Evolutionary conservation across 345 rosid species (phyloP).

Genomic region (Conringia planisiliqua): DNA sequence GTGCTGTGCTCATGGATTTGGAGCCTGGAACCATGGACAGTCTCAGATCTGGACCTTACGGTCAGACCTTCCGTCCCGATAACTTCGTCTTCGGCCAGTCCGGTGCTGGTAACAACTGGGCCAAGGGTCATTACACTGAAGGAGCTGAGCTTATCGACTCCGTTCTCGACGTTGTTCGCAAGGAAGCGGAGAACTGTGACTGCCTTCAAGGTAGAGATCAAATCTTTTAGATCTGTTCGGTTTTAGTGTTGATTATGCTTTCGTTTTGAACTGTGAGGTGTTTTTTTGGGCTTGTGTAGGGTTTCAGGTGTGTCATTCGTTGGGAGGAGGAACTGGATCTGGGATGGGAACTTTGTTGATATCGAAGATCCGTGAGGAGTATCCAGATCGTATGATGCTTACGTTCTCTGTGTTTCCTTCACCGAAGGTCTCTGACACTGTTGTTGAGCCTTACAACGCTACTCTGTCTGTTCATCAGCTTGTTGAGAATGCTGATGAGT

Average conservation of each 20-base stretch:
- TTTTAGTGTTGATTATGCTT: neutral
- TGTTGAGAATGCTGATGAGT: slow-evolving; percentile 6
- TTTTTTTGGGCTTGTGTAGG: neutral
- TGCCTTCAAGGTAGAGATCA: neutral
- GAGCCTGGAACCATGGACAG: slow-evolving; percentile 2
- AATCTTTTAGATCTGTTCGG: neutral
- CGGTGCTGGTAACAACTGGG: slow-evolving; percentile 2
- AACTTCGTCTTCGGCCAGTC: neutral
- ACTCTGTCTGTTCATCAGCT: neutral
- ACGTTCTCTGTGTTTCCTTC: neutral
- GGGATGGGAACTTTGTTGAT: neutral
- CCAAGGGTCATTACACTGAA: neutral
- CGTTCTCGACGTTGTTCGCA: neutral
- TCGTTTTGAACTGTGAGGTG: neutral
- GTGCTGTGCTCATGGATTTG: neutral
- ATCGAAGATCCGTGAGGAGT: neutral
- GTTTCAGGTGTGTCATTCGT: neutral
- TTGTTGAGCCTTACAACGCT: slow-evolving; percentile 1
- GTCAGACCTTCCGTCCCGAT: neutral
- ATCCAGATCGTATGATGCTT: neutral
- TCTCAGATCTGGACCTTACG: neutral
- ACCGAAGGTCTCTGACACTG: neutral
- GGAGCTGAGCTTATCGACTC: neutral
- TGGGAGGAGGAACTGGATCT: slow-evolving; percentile 12
- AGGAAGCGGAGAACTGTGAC: neutral